phyloP scores from a whole-genome alignment of 441 rosid genomes.

The Aquilaria agallochum region DNA sequence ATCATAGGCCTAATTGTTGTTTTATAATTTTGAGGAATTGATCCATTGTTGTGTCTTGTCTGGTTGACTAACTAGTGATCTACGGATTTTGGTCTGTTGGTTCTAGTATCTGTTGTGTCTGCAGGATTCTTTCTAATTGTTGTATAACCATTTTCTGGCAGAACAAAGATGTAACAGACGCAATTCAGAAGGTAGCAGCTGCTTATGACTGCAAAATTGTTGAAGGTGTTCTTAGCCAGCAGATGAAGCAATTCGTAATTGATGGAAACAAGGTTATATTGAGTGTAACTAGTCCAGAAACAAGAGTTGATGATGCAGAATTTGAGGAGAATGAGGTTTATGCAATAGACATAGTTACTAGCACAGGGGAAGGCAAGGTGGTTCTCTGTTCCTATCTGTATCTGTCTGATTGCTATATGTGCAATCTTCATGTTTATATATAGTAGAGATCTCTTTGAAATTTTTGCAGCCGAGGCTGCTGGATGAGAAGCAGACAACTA shows the following conservation, averaged over 20 bases:
- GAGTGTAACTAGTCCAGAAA: slow-evolving; percentile 68
- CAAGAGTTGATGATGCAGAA: slow-evolving; percentile 88
- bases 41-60: not conserved
- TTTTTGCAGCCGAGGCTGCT: slow-evolving; percentile 73
- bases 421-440: not conserved
- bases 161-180: slow-evolving; percentile 93
- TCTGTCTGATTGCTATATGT: not conserved
- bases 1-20: not conserved
- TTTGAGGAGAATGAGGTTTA: slow-evolving; percentile 91
- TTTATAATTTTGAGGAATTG: not conserved
- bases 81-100: not conserved
- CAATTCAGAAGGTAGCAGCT: slow-evolving; percentile 91
- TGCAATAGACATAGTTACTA: slow-evolving; percentile 86
- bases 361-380: slow-evolving; percentile 97
- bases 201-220: slow-evolving; percentile 97
- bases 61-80: not conserved
- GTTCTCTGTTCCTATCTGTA: not conserved
- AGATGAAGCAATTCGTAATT: slow-evolving; percentile 78
- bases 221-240: slow-evolving; percentile 97
- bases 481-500: slow-evolving; percentile 91
- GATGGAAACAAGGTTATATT: slow-evolving; percentile 85
- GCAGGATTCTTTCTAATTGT: not conserved
- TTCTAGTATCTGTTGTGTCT: not conserved
- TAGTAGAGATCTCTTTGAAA: not conserved
- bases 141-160: slow-evolving; percentile 27